Percentiles rank a stretch among this genome's conserved stretches.
Conservation (phyloP, 2,329 filamentous ascomycete species). For the Nigrograna mackinnonii region DNA sequence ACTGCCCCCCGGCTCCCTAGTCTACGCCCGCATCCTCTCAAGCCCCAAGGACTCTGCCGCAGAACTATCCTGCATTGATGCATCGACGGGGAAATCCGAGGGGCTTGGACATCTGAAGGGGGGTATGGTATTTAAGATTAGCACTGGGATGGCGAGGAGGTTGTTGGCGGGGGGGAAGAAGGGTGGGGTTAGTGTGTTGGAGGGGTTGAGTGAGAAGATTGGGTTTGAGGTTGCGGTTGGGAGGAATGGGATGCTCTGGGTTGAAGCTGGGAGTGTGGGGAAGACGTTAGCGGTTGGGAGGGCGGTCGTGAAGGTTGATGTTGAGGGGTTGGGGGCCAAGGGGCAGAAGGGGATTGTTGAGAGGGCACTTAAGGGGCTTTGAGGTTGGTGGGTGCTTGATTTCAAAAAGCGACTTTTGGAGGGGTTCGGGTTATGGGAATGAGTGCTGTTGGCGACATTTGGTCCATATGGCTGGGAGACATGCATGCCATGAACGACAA, state of each 20-base stretch:
- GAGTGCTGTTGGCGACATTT: neutral
- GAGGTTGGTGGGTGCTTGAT: too few species aligned
- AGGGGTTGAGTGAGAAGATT: conserved; percentile 79
- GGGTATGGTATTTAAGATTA: conserved; percentile 85
- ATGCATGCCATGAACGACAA: too few species aligned
- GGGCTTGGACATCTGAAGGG: conserved; percentile 81
- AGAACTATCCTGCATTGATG: conserved; percentile 87
- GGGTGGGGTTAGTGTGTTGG: conserved; percentile 70
- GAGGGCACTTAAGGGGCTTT: conserved; percentile 64
- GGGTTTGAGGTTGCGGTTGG: conserved; percentile 94
- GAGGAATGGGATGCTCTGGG: conserved; percentile 90
- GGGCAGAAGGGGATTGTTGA: conserved; percentile 73
- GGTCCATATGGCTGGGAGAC: too few species aligned
- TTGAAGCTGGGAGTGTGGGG: conserved; percentile 75
- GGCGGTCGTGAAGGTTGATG: conserved; percentile 78
- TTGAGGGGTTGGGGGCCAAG: conserved; percentile 63
- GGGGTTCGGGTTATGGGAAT: too few species aligned
- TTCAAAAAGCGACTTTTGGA: neutral
- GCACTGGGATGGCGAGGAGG: conserved; percentile 78
- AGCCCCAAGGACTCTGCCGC: conserved; percentile 70
- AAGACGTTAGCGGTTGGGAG: conserved; percentile 78
- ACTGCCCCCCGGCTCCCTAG: conserved; percentile 73
- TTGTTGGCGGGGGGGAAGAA: conserved; percentile 64
- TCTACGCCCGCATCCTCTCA: conserved; percentile 83
- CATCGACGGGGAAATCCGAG: conserved; percentile 84